A percentile compares a stretch with the other conserved stretches of the same genome.
Evolutionary conservation across 371 early-diverging fungal species (phyloP).

Genomic region (Mucor velutinosus): DNA sequence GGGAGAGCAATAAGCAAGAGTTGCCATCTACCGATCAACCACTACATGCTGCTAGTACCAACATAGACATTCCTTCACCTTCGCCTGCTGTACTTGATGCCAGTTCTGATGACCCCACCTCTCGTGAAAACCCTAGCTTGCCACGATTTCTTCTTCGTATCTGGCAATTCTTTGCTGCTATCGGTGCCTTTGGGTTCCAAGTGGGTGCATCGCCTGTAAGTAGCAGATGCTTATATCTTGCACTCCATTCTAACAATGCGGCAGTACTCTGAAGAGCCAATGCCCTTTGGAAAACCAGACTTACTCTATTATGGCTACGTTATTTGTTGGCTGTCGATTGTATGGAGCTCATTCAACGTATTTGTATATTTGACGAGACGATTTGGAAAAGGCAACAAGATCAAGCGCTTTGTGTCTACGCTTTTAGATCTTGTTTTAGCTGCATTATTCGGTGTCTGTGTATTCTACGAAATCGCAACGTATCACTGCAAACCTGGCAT

Average conservation of each 20-base stretch:
- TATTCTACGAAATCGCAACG: constrained; percentile 31
- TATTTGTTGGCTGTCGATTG: constrained; percentile 24
- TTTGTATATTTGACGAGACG: constrained; percentile 35
- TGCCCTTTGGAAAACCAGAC: constrained; percentile 20
- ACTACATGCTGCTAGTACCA: constrained; percentile 5
- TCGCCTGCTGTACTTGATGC: neutral
- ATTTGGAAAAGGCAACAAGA: constrained; percentile 28
- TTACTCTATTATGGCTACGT: constrained; percentile 31
- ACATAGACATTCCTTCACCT: constrained; percentile 10
- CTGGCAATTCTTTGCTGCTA: constrained; percentile 35
- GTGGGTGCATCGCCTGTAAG: constrained; percentile 43
- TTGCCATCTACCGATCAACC: neutral
- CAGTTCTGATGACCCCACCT: neutral
- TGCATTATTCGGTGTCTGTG: constrained; percentile 36
- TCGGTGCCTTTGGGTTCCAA: constrained; percentile 45
- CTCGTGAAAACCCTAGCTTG: constrained; percentile 4
- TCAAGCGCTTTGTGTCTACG: constrained; percentile 28
- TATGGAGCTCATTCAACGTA: constrained; percentile 32
- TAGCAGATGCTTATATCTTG: neutral
- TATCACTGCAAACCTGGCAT: constrained; percentile 37
- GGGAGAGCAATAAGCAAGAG: constrained; percentile 17
- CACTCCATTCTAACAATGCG: neutral
- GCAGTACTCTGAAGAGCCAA: constrained; percentile 19
- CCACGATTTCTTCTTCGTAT: constrained; percentile 24
- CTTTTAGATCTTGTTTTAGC: constrained; percentile 28